Conservation (phyloP, 2,329 filamentous ascomycete genomes). For the Cercospora sesami region DNA sequence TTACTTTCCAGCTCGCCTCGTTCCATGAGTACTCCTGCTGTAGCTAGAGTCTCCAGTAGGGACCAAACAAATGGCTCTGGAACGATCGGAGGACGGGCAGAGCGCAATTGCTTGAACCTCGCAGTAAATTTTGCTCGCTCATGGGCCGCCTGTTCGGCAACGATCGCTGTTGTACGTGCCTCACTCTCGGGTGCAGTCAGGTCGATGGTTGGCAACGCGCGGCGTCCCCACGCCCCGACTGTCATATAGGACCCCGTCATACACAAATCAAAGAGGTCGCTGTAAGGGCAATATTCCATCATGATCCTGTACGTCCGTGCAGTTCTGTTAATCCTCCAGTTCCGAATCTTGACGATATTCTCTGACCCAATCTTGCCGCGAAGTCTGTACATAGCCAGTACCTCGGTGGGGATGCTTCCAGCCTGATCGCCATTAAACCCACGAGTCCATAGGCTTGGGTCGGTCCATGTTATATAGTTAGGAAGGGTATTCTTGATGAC, state of each 20-base stretch:
- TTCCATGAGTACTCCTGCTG: conserved; percentile 16
- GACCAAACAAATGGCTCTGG: conserved; percentile 17
- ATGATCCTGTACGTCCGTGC: background rate
- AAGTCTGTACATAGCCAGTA: conserved; percentile 16
- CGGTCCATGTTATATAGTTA: background rate
- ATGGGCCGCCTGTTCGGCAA: background rate
- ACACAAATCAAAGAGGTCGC: conserved; percentile 1
- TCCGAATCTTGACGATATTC: conserved; percentile 9
- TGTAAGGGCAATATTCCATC: background rate
- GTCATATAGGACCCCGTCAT: background rate
- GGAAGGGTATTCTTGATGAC: conserved; percentile 5
- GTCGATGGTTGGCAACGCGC: background rate
- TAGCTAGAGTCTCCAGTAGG: conserved; percentile 8
- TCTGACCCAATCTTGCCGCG: conserved; percentile 9
- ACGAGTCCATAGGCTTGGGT: background rate
- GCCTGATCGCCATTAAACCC: background rate
- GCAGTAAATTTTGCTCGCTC: background rate
- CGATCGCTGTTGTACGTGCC: background rate
- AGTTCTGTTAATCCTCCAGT: conserved; percentile 3
- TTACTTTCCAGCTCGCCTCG: conserved; percentile 3
- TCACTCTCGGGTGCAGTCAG: background rate
- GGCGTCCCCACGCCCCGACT: background rate
- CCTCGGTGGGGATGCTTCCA: conserved; percentile 8
- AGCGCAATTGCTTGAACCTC: background rate
- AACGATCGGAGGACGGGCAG: background rate